Base-by-base conservation (phyloP, 352 stramenopile genomes). In the Pythium rhizo-oryzae region DNA sequence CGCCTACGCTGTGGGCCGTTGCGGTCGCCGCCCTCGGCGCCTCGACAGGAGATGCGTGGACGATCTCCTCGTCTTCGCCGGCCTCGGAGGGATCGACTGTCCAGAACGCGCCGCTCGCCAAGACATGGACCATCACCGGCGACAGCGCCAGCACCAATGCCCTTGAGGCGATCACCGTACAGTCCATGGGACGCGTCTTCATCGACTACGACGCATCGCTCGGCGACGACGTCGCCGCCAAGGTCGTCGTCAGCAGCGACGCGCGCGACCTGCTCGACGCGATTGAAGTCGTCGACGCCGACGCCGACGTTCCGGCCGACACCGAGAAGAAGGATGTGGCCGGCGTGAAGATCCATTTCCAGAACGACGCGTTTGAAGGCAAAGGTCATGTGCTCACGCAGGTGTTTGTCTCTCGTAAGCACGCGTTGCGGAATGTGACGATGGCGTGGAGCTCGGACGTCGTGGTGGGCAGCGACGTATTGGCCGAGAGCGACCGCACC, bases 41-140 rank as follows among this genome's bases (percentile, higher is more conserved):
- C 19, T 53, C 47, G n/a, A 53, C 23, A 19, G 47, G 16, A 15
- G 50, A 54, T 24, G 61, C 61, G 16, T 68, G 61, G 61, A 61
- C 51, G 18, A 68, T 68, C 61, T 46, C 61, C 35, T 62, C 61
- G 0, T 23, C 51, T 8, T n/a, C n/a, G n/a, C 28, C 46, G 7
- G 51, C 43, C 1, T 19, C 23, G 4, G 25, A 51, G 0, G 23
- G 25, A 4, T 11, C 51, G 16, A 16, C 23, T 8, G 52, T 41
- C 8, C 33, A 39, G 2, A 53, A 68, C 51, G 41, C 50, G 30
- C 43, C 62, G 1, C 28, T 69, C 44, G 44, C 53, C 62, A 79
- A 78, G 61, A 72, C 63, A 18, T 81, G 75, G 75, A 78, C 75
- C 13, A 33, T 82, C 46, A 61, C 64, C n/a, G n/a, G n/a, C n/a